phyloP scores from a whole-genome alignment of 345 rosid genomes.

The Murraya paniculata region DNA sequence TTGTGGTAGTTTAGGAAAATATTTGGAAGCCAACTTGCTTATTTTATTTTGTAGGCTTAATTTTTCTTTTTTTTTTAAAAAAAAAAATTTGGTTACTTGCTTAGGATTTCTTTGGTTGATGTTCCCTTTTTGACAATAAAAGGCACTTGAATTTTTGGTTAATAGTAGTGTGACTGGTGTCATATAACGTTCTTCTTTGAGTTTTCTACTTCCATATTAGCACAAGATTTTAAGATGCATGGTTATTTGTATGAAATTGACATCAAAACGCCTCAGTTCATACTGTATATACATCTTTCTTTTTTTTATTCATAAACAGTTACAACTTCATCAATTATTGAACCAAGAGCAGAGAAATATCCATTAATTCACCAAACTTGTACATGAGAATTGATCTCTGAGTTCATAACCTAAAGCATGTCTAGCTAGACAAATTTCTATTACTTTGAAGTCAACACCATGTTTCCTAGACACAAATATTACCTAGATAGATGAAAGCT shows the following conservation, averaged over 20 bases:
- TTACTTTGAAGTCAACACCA: neutral
- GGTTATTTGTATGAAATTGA: too few relatives aligned
- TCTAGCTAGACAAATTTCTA: neutral
- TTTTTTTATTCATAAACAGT: neutral
- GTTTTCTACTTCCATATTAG: neutral
- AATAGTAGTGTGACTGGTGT: neutral
- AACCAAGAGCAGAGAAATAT: neutral
- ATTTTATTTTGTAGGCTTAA: neutral
- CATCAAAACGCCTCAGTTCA: too few relatives aligned
- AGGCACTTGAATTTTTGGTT: neutral
- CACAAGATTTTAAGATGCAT: too few relatives aligned
- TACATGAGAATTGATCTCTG: conserved; percentile 12
- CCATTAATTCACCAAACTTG: neutral
- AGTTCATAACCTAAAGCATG: neutral
- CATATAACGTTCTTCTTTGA: neutral
- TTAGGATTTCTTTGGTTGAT: neutral
- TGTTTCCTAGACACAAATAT: neutral
- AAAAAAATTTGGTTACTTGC: neutral
- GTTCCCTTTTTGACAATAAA: neutral
- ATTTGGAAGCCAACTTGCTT: neutral
- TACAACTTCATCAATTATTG: neutral
- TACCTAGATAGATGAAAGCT: neutral
- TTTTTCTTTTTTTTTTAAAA: neutral
- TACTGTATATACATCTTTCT: too few relatives aligned
- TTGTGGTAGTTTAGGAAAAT: conserved; percentile 13